Evolutionary conservation across 2,329 filamentous ascomycete species (phyloP).

Genomic region (Aureobasidium subglaciale): DNA sequence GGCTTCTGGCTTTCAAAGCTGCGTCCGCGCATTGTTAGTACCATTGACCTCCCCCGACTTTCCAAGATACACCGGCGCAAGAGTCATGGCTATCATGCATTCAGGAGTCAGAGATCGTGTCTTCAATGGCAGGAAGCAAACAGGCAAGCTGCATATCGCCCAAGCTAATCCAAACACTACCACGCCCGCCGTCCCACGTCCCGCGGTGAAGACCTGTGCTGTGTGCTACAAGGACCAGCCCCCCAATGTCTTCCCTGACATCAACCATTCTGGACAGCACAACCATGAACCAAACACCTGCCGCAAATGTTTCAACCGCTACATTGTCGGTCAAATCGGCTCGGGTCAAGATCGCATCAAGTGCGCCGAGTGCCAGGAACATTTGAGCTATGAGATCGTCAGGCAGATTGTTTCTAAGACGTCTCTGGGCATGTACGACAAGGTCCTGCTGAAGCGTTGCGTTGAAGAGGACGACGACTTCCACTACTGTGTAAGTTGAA

Average conservation of each 20-base stretch:
- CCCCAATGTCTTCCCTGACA: not conserved
- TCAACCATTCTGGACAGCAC: not conserved
- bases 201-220: not conserved
- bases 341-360: not conserved
- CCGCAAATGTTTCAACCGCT: not conserved
- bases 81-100: no score
- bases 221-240: not conserved
- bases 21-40: no score
- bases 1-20: no score
- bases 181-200: no score
- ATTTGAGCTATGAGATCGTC: not conserved
- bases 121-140: not conserved
- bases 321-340: not conserved
- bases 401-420: not conserved
- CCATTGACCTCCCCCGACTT: no score
- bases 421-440: not conserved
- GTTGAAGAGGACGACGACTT: conserved; percentile 19
- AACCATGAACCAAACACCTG: not conserved
- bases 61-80: no score
- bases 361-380: not conserved
- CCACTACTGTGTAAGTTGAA: conserved; percentile 17
- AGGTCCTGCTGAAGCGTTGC: conserved; percentile 1
- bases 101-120: no score
- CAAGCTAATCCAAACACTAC: not conserved
- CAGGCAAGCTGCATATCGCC: not conserved